These are phyloP conservation scores for Chlorella vulgaris DNA, from an alignment of 139 green algal genomes.

Conservation along the genomic window DNA sequence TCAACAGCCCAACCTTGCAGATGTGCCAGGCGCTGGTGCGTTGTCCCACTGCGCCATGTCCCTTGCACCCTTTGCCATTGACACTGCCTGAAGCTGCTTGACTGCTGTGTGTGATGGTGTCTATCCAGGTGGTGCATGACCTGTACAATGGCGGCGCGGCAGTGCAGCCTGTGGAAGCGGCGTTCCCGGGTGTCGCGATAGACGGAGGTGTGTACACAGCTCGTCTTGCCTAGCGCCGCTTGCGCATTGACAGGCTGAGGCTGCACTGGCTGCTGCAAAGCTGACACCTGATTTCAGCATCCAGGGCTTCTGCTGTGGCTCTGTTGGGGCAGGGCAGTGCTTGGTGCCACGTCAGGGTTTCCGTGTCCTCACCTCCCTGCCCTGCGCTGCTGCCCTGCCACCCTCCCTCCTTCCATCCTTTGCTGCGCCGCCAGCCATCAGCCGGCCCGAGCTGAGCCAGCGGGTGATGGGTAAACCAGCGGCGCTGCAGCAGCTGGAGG, in stretches of 20 bases:
- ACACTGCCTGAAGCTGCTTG: too few relatives aligned
- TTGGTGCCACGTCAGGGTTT: too few relatives aligned
- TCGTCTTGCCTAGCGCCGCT: background rate
- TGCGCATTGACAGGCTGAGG: background rate
- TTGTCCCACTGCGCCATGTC: too few relatives aligned
- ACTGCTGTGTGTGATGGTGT: background rate
- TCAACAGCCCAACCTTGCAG: too few relatives aligned
- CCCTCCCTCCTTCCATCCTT: background rate
- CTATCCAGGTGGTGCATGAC: constrained; percentile 20
- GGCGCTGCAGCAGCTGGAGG: constrained; percentile 73
- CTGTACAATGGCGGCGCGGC: constrained; percentile 29
- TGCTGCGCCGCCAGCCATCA: constrained; percentile 32
- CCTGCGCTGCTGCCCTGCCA: background rate
- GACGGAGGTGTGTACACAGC: constrained; percentile 6
- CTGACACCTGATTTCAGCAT: background rate
- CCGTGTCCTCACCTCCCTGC: too few relatives aligned
- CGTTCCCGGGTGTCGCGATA: constrained; percentile 15
- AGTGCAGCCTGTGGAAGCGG: background rate
- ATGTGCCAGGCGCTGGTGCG: too few relatives aligned
- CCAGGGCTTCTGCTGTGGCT: too few relatives aligned
- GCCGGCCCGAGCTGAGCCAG: constrained; percentile 34
- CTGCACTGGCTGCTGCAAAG: background rate
- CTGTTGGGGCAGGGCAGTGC: too few relatives aligned
- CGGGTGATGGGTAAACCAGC: constrained; percentile 30
- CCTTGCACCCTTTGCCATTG: too few relatives aligned